Base-by-base conservation (phyloP, 805 yeast species). In the Huiozyma sinensis region DNA sequence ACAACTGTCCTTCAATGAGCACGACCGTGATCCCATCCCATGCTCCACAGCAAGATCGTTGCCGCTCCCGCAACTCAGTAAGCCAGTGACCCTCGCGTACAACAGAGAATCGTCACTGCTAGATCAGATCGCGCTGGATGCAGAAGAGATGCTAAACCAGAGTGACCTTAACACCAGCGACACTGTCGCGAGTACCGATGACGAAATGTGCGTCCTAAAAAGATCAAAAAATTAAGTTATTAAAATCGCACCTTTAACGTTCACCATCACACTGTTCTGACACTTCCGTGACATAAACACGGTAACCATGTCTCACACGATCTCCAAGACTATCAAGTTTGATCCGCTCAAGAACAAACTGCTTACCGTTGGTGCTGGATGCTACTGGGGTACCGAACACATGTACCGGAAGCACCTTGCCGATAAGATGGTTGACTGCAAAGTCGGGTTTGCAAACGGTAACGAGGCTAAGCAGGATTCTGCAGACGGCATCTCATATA, bases 401-500 rank as follows among this genome's bases (percentile, higher is more conserved):
- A 78, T 89, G 28, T 88, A 76, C 67, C 68, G 81, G 50, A 85
- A 83, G 60, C 73, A 83, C 50, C 83, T 77, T 56, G 74, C 70
- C 12, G 70, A 65, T 42, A 78, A 74, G 57, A 63, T 90, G 17
- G 58, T 81, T 8, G 96, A 85, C 58, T 71, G 80, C 38, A 79
- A 77, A 58, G 97, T 90, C 9, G 98, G 98, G 2, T 92, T 81
- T 63, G 84, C 95, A 39, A 94, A 92, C 50, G 97, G 97, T 8
- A 47, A 52, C 17, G 65, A 68, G 2, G 40, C 52, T 0, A 56
- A 64, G 36, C 87, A 89, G 17, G 66, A 60, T 37, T n/a, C 40
- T 7, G 44, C 50, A 5, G 55, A 54, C 42, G 40, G 58, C 27
- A 46, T 63, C 28, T 64, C 76, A 1, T 90, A 90, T 66, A 71